These are phyloP conservation scores for Pyrenochaeta sp. DNA, from an alignment of 2,329 filamentous ascomycete genomes.

Conservation along the genomic window DNA sequence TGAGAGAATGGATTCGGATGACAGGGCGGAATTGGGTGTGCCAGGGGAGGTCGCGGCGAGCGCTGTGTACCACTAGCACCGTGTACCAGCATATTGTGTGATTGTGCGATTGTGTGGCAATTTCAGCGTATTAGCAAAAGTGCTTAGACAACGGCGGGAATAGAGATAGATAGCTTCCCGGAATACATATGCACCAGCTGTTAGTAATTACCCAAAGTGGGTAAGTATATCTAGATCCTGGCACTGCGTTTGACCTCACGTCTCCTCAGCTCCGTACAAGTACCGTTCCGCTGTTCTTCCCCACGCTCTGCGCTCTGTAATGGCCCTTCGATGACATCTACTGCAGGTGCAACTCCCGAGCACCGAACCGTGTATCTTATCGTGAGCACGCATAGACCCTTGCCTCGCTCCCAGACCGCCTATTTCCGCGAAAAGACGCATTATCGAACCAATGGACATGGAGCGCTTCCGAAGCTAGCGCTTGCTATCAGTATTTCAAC, in stretches of 20 bases:
- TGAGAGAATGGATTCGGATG: conserved; percentile 69
- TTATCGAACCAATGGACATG: conserved; percentile 8
- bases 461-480: conserved; percentile 5
- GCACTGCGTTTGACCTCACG: conserved; percentile 22
- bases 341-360: conserved; percentile 3
- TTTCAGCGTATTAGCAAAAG: conserved; percentile 23
- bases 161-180: conserved; percentile 34
- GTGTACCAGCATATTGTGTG: not conserved
- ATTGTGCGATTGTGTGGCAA: conserved; percentile 6
- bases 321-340: conserved; percentile 11
- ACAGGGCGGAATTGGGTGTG: conserved; percentile 52
- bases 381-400: conserved; percentile 1
- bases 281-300: conserved; percentile 18
- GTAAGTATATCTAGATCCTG: conserved; percentile 33
- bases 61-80: conserved; percentile 22
- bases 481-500: conserved; percentile 1
- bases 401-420: conserved; percentile 10
- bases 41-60: conserved; percentile 29
- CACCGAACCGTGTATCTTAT: conserved; percentile 5
- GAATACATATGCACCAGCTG: conserved; percentile 30
- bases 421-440: conserved; percentile 11
- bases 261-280: conserved; percentile 28
- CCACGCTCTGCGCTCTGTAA: conserved; percentile 19
- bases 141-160: conserved; percentile 26
- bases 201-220: conserved; percentile 29